These are phyloP conservation scores for Pyrus betulifolia DNA, from an alignment of 306 rosid species.

Conservation along the genomic window DNA sequence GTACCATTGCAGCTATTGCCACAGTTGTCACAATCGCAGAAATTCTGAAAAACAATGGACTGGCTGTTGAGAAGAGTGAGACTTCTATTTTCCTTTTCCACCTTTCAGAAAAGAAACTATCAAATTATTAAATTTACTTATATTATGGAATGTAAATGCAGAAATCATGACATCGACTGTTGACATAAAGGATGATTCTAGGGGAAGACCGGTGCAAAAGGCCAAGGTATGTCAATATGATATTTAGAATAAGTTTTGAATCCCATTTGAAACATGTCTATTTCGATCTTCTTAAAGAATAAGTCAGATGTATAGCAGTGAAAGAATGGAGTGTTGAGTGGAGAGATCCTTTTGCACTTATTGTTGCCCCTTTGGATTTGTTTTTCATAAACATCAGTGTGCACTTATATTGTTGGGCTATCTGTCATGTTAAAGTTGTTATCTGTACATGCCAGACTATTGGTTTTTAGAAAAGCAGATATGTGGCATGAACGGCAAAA, in stretches of 20 bases:
- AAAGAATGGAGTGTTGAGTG: not conserved
- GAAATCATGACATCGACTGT: slow-evolving; percentile 46
- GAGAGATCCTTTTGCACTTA: not conserved
- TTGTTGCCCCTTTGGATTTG: not conserved
- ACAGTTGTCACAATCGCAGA: slow-evolving; percentile 43
- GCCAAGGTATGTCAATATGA: slow-evolving; percentile 2
- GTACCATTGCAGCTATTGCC: slow-evolving; percentile 37
- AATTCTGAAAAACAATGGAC: slow-evolving; percentile 42
- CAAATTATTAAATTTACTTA: not conserved
- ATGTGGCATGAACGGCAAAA: not conserved
- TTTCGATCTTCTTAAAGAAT: not conserved
- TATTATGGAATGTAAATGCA: not conserved
- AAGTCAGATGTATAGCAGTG: not conserved
- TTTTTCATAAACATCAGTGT: not conserved
- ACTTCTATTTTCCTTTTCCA: not conserved
- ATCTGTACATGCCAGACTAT: not conserved
- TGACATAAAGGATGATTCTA: slow-evolving; percentile 41
- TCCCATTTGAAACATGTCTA: not conserved
- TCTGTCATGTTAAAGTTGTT: not conserved
- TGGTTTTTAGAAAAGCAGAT: not conserved
- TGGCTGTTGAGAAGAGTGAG: slow-evolving; percentile 42
- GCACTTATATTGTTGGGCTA: not conserved
- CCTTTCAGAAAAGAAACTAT: not conserved
- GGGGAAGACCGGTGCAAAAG: slow-evolving; percentile 35
- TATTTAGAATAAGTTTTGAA: not conserved